A percentile compares a stretch with the other conserved stretches of the same genome.
These are phyloP conservation scores for Rosellinia necatrix DNA, from an alignment of 2,329 filamentous ascomycete species.

Conservation along the genomic window DNA sequence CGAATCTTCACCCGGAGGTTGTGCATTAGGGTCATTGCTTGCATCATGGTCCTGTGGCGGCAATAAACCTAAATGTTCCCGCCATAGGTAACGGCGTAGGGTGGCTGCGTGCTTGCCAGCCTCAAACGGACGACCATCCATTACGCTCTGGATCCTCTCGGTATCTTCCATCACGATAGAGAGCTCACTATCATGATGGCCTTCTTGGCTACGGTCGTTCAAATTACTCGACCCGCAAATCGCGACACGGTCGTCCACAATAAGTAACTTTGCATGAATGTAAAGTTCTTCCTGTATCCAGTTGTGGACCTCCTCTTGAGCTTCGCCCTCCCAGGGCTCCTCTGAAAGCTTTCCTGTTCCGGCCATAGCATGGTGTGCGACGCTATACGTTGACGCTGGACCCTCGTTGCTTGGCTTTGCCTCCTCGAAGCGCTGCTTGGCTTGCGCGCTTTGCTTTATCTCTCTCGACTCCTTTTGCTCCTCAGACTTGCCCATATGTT, in stretches of 20 bases:
- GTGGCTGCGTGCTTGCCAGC: slow-evolving; percentile 84
- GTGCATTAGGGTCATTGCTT: slow-evolving; percentile 70
- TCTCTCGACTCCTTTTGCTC: slow-evolving; percentile 43
- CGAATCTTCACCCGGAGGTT: slow-evolving; percentile 68
- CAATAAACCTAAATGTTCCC: slow-evolving; percentile 86
- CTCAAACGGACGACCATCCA: slow-evolving; percentile 78
- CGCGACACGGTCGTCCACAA: slow-evolving; percentile 83
- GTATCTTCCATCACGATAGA: slow-evolving; percentile 89
- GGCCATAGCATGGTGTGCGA: slow-evolving; percentile 84
- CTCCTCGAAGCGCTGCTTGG: slow-evolving; percentile 58
- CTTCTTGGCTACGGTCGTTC: slow-evolving; percentile 88
- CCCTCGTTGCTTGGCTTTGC: slow-evolving; percentile 45
- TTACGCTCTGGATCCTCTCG: slow-evolving; percentile 68
- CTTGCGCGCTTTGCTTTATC: slow-evolving; percentile 47
- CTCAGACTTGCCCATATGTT: slow-evolving; percentile 52
- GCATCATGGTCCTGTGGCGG: slow-evolving; percentile 73
- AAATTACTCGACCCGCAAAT: slow-evolving; percentile 89
- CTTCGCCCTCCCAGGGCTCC: slow-evolving; percentile 76
- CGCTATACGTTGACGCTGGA: slow-evolving; percentile 51
- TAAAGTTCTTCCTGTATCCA: slow-evolving; percentile 97
- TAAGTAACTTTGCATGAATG: slow-evolving; percentile 88
- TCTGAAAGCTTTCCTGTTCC: slow-evolving; percentile 63
- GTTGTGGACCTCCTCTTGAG: slow-evolving; percentile 78
- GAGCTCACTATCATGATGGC: slow-evolving; percentile 88
- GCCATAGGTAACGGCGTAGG: slow-evolving; percentile 81